A percentile compares a stretch with the other conserved stretches of the same genome.
Evolutionary conservation across 192 early-diverging fungal species (phyloP).

Genomic region (Rhizoclosmatium globosum): DNA sequence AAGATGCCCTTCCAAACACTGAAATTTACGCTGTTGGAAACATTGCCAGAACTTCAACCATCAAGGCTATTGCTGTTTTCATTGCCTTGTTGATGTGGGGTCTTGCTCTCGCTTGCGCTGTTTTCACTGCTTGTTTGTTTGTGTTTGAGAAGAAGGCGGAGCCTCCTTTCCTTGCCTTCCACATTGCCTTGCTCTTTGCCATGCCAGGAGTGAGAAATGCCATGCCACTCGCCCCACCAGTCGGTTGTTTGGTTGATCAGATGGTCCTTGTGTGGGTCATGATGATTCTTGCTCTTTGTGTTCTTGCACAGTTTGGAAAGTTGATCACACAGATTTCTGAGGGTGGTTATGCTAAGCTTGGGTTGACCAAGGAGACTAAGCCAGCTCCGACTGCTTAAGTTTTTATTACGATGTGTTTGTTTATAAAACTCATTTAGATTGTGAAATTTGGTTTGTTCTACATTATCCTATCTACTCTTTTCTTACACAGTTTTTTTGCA

Average conservation of each 20-base stretch:
- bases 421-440: too few species aligned
- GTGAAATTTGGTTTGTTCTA: too few species aligned
- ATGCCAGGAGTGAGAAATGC: conserved; percentile 7
- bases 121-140: neutral
- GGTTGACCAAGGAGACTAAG: too few species aligned
- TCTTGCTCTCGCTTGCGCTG: neutral
- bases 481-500: too few species aligned
- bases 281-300: neutral
- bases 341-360: too few species aligned
- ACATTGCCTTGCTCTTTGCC: conserved; percentile 5
- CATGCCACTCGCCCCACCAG: conserved; percentile 7
- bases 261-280: conserved; percentile 2
- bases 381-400: too few species aligned
- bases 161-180: neutral
- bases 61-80: neutral
- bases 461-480: too few species aligned
- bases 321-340: neutral
- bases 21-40: too few species aligned
- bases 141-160: conserved; percentile 11
- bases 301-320: neutral
- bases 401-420: too few species aligned
- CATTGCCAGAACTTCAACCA: neutral
- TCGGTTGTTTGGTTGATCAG: conserved; percentile 14
- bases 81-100: neutral
- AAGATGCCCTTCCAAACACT: neutral